Evolutionary conservation across 2,329 filamentous ascomycete genomes (phyloP), one percentile per base, ranked within the genome.

Genomic region (Knoxdaviesia capensis): DNA sequence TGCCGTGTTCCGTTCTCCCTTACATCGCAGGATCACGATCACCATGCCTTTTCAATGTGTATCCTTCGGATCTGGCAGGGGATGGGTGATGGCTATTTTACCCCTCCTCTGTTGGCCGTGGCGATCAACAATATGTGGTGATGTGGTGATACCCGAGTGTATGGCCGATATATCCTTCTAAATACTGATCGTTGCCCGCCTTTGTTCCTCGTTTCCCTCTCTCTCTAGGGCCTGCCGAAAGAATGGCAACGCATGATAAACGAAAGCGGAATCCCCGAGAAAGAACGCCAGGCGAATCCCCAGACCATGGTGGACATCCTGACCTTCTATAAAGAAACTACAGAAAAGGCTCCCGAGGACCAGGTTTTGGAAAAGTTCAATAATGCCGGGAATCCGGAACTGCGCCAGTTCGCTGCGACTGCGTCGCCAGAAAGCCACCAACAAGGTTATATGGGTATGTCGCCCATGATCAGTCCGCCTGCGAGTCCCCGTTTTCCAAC

Each of bases 241-340:
- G 90, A 96, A 71, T 98, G 90, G 90, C 88, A 96, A 62, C 80
- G 85, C 47, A 74, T 94, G 56, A 76, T 98, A 54, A 84, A 88
- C 62, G 87, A 94, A 59, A 94, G 84, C 59, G 90, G 90, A 48
- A 94, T 98, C 53, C 83, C 87, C 31, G 86, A 94, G 62, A 87
- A 90, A 62, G 90, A 96, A 58, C 82, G 92, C 59, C 83, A 88
- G 57, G 82, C 94, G 59, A 86, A 96, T 54, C 90, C 90, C 3
- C 86, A 96, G 59, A 87, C 88, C 45, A 86, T 94, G 62, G 80
- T 92, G 55, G 83, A 96, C 58, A 90, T 98, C 52, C 79, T 98
- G 60, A 83, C 80, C 45, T 96, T 96, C 58, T 96, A 94, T 68
- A 92, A 94, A 59, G 88, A 94, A 62, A 94, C 85, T 48, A 80